Percentiles rank a stretch among this genome's conserved stretches.
Conservation (phyloP, 495 filamentous ascomycete genomes). For the Sphaerosporella brunnea region DNA sequence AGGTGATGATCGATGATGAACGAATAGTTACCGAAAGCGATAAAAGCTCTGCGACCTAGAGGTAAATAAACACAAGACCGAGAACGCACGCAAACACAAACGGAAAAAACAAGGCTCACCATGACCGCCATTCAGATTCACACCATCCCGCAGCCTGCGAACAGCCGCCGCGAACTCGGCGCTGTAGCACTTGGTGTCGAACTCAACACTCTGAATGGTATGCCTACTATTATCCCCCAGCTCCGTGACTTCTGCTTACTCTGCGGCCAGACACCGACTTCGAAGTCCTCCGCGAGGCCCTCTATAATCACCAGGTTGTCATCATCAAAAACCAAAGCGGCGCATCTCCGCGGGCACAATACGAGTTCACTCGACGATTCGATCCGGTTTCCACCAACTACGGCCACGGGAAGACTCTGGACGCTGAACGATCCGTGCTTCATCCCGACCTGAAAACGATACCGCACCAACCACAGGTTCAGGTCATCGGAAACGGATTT, state of each 20-base stretch:
- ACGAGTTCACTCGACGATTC: conserved; percentile 50
- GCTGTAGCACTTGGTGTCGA: background rate
- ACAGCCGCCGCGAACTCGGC: background rate
- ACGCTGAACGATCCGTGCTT: conserved; percentile 45
- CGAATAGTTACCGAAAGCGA: no score
- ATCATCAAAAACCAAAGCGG: conserved; percentile 49
- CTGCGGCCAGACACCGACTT: conserved; percentile 49
- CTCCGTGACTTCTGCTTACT: no score
- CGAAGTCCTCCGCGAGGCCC: conserved; percentile 36
- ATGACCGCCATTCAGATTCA: background rate
- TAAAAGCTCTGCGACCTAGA: no score
- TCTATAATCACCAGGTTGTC: conserved; percentile 46
- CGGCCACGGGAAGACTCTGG: conserved; percentile 51
- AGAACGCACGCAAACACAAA: no score
- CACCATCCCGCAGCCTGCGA: background rate
- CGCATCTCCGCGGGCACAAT: conserved; percentile 48
- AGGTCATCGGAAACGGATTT: conserved; percentile 57
- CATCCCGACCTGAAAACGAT: conserved; percentile 64
- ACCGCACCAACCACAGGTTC: conserved; percentile 60
- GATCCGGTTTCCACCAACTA: conserved; percentile 46
- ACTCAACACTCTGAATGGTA: background rate
- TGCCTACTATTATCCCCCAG: no score
- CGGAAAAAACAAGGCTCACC: no score
- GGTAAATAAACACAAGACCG: no score
- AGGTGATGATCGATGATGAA: no score